Base-by-base conservation (phyloP, 495 filamentous ascomycete species). In the Aspergillus funiculosus region DNA sequence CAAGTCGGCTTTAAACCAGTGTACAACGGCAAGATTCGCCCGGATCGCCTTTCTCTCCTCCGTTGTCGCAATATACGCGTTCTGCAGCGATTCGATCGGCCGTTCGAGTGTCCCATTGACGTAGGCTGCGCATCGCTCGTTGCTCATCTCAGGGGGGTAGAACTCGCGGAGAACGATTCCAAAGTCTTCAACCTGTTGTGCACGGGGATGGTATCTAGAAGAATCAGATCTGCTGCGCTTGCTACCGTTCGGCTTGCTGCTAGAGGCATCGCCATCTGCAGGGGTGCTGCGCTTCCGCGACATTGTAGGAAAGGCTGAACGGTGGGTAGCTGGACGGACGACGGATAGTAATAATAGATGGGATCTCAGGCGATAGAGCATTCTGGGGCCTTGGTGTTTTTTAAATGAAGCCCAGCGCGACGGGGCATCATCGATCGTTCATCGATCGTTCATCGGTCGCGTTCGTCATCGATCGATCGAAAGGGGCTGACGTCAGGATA, bases 1-100 rank as follows among this genome's bases (percentile, higher is more conserved):
- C 36, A 95, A 63, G 61, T 95, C 89, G 44, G 78, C 80, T 61
- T 94, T 92, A 67, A 90, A 94, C 90, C 90, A 94, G 66, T 94
- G 86, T 5, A 95, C 78, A 0, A 95, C 87, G 0, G 82, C 80
- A 20, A 77, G 69, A 25, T 75, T 75, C 2, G 76, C 64, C 6
- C 58, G 44, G 2, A 82, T 68, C 0, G 63, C 56, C 19, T 62
- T 50, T 0, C 80, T 68, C n/a, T 50, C 50, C 1, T 62, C 44
- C 0, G 61, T 54, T 1, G 81, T 85, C 6, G 78, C 75, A 19
- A 63, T 51, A 11, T 81, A 72, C 0, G 80, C 77, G 3, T 63
- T 59, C 25, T 77, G 57, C 14, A 88, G 69, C 0, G 65, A 51
- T 52, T 86, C 77, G 9, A 92, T 84, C 0, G 89, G 89, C 2